phyloP scores from a whole-genome alignment of 768 basidiomycete species.

The Leccinum ochraceum region DNA sequence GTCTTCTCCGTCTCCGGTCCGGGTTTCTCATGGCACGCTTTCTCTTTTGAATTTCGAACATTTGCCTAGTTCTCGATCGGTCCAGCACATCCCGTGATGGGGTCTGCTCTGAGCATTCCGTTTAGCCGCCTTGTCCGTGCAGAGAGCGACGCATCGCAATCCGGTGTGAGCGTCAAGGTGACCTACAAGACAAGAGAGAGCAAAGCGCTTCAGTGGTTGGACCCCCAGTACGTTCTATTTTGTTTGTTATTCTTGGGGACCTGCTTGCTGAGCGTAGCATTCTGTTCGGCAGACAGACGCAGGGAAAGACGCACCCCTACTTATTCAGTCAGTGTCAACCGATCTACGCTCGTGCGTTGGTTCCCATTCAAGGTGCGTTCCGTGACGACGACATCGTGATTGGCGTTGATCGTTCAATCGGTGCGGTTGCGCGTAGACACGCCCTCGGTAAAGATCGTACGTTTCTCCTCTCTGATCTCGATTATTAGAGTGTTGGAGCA shows the following conservation, averaged over 20 bases:
- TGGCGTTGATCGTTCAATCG: not conserved
- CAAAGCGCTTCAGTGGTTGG: constrained; percentile 86
- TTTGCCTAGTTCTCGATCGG: constrained; percentile 51
- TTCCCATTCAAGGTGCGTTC: constrained; percentile 69
- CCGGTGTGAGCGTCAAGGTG: constrained; percentile 45
- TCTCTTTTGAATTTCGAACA: not conserved
- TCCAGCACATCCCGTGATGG: constrained; percentile 66
- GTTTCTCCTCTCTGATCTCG: constrained; percentile 21
- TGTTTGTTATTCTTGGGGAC: not conserved
- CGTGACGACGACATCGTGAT: not conserved
- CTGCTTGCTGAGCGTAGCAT: not conserved
- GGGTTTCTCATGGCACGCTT: not conserved
- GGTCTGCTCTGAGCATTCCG: constrained; percentile 65
- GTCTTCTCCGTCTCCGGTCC: not conserved
- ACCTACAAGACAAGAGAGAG: constrained; percentile 73
- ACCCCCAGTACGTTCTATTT: constrained; percentile 55
- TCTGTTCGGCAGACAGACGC: constrained; percentile 63
- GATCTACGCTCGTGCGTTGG: constrained; percentile 79
- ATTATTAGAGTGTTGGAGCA: not conserved
- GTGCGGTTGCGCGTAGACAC: constrained; percentile 52
- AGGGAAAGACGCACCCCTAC: constrained; percentile 83
- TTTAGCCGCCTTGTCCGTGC: constrained; percentile 45
- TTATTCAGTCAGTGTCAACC: constrained; percentile 96
- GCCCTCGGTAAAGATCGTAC: constrained; percentile 81
- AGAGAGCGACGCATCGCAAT: constrained; percentile 24